These are phyloP conservation scores for Lachnellula cervina DNA, from an alignment of 2,329 filamentous ascomycete genomes.

Conservation along the genomic window DNA sequence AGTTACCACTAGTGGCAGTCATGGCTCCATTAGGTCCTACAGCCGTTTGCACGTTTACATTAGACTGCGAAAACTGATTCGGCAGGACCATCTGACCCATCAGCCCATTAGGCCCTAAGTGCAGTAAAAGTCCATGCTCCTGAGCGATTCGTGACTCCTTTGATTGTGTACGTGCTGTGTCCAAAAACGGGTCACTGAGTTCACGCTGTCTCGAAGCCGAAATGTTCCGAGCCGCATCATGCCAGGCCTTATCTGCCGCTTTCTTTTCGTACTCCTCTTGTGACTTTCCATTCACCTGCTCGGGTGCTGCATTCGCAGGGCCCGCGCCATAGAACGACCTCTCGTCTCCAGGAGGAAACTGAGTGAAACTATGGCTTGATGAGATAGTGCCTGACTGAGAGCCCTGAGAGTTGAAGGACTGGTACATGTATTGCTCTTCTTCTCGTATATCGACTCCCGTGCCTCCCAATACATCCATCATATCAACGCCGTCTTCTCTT, in stretches of 20 bases:
- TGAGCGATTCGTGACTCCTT: constrained; percentile 54
- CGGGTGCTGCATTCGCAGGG: constrained; percentile 57
- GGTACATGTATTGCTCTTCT: constrained; percentile 72
- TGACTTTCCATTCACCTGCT: constrained; percentile 39
- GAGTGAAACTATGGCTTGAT: constrained; percentile 44
- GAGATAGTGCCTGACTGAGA: constrained; percentile 38
- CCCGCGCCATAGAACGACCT: constrained; percentile 61
- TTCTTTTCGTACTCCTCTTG: constrained; percentile 64
- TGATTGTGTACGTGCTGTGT: constrained; percentile 21
- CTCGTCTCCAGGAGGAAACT: constrained; percentile 51
- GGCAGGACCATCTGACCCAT: constrained; percentile 36
- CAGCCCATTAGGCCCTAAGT: constrained; percentile 51
- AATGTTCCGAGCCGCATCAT: constrained; percentile 51
- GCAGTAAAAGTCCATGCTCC: constrained; percentile 53
- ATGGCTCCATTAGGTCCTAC: constrained; percentile 60
- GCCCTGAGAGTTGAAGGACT: constrained; percentile 42
- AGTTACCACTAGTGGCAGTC: constrained; percentile 60
- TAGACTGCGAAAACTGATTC: constrained; percentile 22
- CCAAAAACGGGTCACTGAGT: constrained; percentile 50
- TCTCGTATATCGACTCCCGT: constrained; percentile 84
- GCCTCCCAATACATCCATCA: constrained; percentile 76
- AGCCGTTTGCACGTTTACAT: constrained; percentile 49
- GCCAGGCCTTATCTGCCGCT: constrained; percentile 60
- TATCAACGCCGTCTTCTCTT: constrained; percentile 62
- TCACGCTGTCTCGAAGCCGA: constrained; percentile 54